Conservation (phyloP, 2,329 filamentous ascomycete species). For the Rosellinia necatrix region DNA sequence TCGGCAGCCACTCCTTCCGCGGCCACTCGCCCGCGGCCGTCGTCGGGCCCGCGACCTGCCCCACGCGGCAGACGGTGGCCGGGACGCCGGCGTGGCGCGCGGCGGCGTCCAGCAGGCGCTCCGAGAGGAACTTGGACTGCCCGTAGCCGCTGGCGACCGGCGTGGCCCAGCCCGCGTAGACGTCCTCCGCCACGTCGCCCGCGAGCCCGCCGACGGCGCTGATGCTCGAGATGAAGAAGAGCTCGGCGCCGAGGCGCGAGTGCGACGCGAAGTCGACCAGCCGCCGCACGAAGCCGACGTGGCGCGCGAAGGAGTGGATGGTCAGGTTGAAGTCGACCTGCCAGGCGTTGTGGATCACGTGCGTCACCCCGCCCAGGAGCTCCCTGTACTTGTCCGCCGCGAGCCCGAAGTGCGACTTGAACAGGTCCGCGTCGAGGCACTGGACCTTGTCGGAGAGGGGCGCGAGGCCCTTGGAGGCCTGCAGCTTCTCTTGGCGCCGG, state of each 20-base stretch:
- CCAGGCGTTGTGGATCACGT: slow-evolving; percentile 31
- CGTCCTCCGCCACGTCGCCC: slow-evolving; percentile 14
- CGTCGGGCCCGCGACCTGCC: slow-evolving; percentile 31
- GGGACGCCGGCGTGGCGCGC: slow-evolving; percentile 24
- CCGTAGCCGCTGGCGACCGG: slow-evolving; percentile 26
- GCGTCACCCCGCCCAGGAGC: slow-evolving; percentile 19
- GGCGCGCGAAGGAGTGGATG: slow-evolving; percentile 23
- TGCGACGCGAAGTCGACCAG: slow-evolving; percentile 28
- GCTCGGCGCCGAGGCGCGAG: slow-evolving; percentile 20
- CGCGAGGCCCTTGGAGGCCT: slow-evolving; percentile 17
- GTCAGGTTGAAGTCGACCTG: slow-evolving; percentile 33
- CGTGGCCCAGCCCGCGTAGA: slow-evolving; percentile 24
- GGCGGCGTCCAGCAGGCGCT: slow-evolving; percentile 30
- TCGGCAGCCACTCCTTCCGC: slow-evolving; percentile 33
- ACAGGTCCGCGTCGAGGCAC: slow-evolving; percentile 26
- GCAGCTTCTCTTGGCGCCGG: slow-evolving; percentile 16
- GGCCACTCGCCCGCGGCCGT: slow-evolving; percentile 25
- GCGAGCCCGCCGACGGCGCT: slow-evolving; percentile 18
- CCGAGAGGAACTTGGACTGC: slow-evolving; percentile 32
- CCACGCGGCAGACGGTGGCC: slow-evolving; percentile 26
- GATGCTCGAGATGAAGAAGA: slow-evolving; percentile 33
- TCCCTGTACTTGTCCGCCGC: slow-evolving; percentile 9
- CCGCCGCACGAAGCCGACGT: slow-evolving; percentile 17
- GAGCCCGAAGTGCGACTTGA: slow-evolving; percentile 29
- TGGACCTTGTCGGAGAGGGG: slow-evolving; percentile 21